A percentile compares a stretch with the other conserved stretches of the same genome.
phyloP scores from a whole-genome alignment of 1,284 basidiomycete species.

The Phlebopus sp. region DNA sequence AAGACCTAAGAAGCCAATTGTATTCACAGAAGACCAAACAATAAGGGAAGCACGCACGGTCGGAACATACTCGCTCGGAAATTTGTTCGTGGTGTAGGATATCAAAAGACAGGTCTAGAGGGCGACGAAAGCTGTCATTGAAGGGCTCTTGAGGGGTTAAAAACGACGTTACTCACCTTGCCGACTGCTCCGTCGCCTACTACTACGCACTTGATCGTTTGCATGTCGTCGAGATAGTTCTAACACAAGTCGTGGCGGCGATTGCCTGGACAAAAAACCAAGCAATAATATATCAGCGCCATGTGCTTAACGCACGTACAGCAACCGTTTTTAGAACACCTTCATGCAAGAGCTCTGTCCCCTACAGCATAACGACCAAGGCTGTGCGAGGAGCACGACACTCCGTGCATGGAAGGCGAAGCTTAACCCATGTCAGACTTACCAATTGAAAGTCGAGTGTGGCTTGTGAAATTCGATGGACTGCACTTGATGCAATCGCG shows the following conservation, averaged over 20 bases:
- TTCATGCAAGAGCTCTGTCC: slow-evolving; percentile 12
- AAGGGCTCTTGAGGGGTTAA: slow-evolving; percentile 2
- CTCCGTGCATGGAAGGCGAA: slow-evolving; percentile 7
- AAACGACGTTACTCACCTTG: slow-evolving; percentile 67
- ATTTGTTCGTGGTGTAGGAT: slow-evolving; percentile 99
- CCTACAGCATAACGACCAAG: slow-evolving; percentile 33
- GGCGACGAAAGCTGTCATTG: slow-evolving; percentile 10
- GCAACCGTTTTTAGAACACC: slow-evolving; percentile 21
- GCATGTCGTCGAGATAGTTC: slow-evolving; percentile 53
- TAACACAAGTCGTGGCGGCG: slow-evolving; percentile 12
- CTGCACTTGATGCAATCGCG: slow-evolving; percentile 27
- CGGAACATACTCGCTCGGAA: slow-evolving; percentile 98
- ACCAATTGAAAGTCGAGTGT: slow-evolving; percentile 18
- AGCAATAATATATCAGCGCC: slow-evolving; percentile 12
- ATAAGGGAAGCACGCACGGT: slow-evolving; percentile 64
- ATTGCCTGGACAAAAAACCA: slow-evolving; percentile 6
- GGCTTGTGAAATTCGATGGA: slow-evolving; percentile 18
- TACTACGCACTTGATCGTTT: slow-evolving; percentile 97
- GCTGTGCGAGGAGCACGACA: slow-evolving; percentile 23
- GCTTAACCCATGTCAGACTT: slow-evolving; percentile 12
- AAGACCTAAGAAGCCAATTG: slow-evolving; percentile 66
- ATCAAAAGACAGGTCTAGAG: slow-evolving; percentile 94
- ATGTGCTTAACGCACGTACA: slow-evolving; percentile 16
- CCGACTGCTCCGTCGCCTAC: slow-evolving; percentile 99
- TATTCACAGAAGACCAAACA: slow-evolving; percentile 12